Conservation (phyloP, 2,329 filamentous ascomycete species). For the Calonectria leucothoes region DNA sequence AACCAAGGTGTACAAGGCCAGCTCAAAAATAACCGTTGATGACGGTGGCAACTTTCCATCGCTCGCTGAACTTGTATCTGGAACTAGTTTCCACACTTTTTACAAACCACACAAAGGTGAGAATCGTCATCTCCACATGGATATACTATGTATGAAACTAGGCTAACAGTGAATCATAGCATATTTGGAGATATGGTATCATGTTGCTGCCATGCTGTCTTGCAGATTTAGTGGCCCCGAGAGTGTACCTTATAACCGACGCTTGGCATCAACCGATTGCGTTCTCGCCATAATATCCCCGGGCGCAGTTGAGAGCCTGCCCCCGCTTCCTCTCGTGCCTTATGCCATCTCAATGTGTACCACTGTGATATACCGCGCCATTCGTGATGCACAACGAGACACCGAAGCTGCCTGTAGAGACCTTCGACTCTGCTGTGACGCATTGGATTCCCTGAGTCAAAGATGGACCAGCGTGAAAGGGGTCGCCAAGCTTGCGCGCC, state of each 20-base stretch:
- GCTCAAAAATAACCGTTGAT: constrained; percentile 10
- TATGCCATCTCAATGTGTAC: constrained; percentile 27
- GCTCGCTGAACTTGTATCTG: constrained; percentile 16
- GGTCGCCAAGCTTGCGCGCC: constrained; percentile 16
- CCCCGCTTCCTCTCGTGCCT: constrained; percentile 20
- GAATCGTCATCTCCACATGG: not conserved
- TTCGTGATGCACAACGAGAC: constrained; percentile 16
- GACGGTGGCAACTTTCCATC: constrained; percentile 18
- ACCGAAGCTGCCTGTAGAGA: constrained; percentile 8
- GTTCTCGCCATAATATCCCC: constrained; percentile 7
- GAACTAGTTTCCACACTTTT: constrained; percentile 6
- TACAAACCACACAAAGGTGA: constrained; percentile 24
- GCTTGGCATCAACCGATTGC: constrained; percentile 18
- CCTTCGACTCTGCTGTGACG: constrained; percentile 21
- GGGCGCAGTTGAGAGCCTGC: constrained; percentile 5
- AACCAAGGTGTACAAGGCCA: constrained; percentile 28
- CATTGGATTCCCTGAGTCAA: constrained; percentile 16
- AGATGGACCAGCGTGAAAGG: constrained; percentile 24
- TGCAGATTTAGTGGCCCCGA: constrained; percentile 24
- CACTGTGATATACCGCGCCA: constrained; percentile 26
- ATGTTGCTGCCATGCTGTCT: constrained; percentile 25
- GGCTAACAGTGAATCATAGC: not conserved
- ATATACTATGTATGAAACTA: too few species aligned
- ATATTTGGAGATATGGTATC: constrained; percentile 28
- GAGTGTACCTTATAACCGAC: constrained; percentile 11